Conservation (phyloP, 371 early-diverging fungal genomes). For the Mortierella sp. region DNA sequence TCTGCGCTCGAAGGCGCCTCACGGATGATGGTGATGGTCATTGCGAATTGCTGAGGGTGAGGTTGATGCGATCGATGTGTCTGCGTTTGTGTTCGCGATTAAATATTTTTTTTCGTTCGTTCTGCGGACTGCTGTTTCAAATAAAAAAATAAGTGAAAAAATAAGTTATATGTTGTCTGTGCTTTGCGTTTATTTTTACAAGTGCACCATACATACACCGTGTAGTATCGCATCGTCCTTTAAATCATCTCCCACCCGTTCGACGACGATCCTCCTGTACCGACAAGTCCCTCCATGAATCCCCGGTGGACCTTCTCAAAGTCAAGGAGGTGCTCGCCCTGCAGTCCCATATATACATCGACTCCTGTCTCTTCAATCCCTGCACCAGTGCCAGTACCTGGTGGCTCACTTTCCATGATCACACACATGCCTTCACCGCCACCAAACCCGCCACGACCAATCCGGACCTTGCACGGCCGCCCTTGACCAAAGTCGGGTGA, state of each 20-base stretch:
- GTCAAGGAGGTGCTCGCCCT: conserved; percentile 50
- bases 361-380: conserved; percentile 15
- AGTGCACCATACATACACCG: too few species aligned
- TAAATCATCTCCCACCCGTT: conserved; percentile 24
- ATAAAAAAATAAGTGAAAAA: too few species aligned
- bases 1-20: conserved; percentile 36
- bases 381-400: neutral
- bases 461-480: conserved; percentile 34
- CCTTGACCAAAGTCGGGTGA: conserved; percentile 47
- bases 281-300: conserved; percentile 43
- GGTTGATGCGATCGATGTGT: too few species aligned
- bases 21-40: conserved; percentile 50
- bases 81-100: too few species aligned
- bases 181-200: too few species aligned
- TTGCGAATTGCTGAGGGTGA: neutral
- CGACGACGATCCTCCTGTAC: neutral
- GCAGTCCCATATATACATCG: conserved; percentile 47
- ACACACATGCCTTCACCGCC: conserved; percentile 54
- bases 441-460: conserved; percentile 48
- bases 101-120: too few species aligned
- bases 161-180: too few species aligned
- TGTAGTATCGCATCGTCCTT: too few species aligned
- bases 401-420: conserved; percentile 43
- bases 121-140: too few species aligned
- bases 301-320: conserved; percentile 46